Conservation (phyloP, 1,284 basidiomycete genomes). For the Irpex sp. region DNA sequence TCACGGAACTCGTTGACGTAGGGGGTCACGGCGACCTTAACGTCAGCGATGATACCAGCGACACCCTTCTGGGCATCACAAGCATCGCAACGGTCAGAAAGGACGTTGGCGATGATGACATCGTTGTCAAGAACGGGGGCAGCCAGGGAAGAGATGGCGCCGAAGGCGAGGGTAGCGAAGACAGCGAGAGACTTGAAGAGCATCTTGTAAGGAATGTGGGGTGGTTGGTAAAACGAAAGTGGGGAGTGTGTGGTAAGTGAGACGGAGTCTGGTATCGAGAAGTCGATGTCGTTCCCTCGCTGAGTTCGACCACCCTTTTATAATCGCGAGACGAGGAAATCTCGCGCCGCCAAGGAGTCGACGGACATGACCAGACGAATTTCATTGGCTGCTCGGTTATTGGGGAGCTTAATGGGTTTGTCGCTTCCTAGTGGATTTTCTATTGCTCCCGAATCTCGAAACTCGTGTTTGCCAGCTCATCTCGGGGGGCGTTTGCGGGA, state of each 20-base stretch:
- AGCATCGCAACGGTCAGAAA: conserved; percentile 18
- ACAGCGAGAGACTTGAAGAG: conserved; percentile 37
- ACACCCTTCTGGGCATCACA: conserved; percentile 2
- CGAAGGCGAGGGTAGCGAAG: conserved; percentile 36
- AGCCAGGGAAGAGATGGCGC: conserved; percentile 22
- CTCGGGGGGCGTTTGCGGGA: neutral
- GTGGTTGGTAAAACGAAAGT: conserved; percentile 10
- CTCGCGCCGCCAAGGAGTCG: neutral
- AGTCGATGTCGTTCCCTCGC: neutral
- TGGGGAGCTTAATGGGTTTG: neutral
- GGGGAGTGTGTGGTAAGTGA: neutral
- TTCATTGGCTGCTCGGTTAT: conserved; percentile 1
- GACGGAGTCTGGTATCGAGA: neutral
- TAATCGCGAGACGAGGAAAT: neutral
- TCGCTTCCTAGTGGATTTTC: neutral
- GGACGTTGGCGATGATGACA: conserved; percentile 15
- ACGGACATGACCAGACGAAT: neutral
- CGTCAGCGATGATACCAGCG: conserved; percentile 3
- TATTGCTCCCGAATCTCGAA: neutral
- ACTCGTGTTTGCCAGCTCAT: neutral
- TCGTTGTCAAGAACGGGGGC: conserved; percentile 17
- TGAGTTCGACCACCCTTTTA: neutral
- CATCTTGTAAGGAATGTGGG: conserved; percentile 43
- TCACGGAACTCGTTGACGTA: conserved; percentile 28
- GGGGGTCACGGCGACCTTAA: conserved; percentile 19